Evolutionary conservation across 106 monocot genomes (phyloP), one percentile per base, ranked within the genome.

Genomic region (Ottelia alismoides): DNA sequence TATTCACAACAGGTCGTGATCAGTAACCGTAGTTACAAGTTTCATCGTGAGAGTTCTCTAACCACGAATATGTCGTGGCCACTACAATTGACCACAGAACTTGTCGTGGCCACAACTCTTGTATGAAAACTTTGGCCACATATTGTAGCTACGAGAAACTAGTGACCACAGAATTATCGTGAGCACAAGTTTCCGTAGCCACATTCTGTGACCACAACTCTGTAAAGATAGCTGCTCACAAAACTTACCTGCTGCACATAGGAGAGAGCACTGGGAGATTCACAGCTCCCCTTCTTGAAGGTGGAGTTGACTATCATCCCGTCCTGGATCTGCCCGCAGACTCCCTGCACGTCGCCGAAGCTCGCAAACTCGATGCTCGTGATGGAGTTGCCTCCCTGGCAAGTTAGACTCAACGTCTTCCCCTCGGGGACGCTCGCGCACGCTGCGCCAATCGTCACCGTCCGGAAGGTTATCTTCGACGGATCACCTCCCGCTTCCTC

Each of bases 401-500:
- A 61, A 4, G 61, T 49, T 17, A 61, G 26, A 1, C 14, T 61
- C 49, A 61, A 27, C 18, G 49, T 49, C 61, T 50, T 61, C 27
- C 49, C 49, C 47, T 61, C 49, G 10, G 30, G 30, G 2, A 61
- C 61, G 12, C 16, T 30, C 24, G 61, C 20, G 29, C 61, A 49
- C n/a, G 40, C 30, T 2, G 27, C 27, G 22, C 61, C 61, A 4
- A 29, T 20, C 1, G 43, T 60, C 7, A 61, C 54, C 1, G 61
- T 69, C 47, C 61, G 61, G 21, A 69, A 46, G 19, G n/a, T 30
- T 4, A 69, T 61, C 16, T 46, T 24, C 2, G 53, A 46, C 5
- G 69, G 69, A 53, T 61, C 47, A 18, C 69, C 69, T 3, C 69
- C 60, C 1, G 44, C 60, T 46, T 69, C 69, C 30, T 69, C 60